Conservation (phyloP, 176 grass and related monocot species). For the Aegilops umbellulata region DNA sequence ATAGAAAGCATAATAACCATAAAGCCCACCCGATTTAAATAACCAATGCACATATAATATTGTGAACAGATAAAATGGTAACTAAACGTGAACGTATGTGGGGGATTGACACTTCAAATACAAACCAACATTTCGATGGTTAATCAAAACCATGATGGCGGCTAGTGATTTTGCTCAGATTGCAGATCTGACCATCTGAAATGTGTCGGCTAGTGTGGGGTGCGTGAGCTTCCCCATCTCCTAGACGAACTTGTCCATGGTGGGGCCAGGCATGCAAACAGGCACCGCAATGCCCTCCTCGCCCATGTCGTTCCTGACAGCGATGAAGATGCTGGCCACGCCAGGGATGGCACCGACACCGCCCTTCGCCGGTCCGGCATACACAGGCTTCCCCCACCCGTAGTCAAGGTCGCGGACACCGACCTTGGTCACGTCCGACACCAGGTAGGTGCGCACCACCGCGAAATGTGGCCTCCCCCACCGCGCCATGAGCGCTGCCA, state of each 20-base stretch:
- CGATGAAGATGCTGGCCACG: slow-evolving; percentile 61
- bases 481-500: slow-evolving; percentile 55
- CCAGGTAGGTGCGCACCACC: slow-evolving; percentile 52
- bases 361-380: slow-evolving; percentile 56
- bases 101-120: too few species aligned
- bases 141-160: too few species aligned
- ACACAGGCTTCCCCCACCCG: slow-evolving; percentile 61
- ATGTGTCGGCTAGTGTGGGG: not conserved
- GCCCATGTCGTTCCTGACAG: slow-evolving; percentile 48
- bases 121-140: too few species aligned
- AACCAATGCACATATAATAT: too few species aligned
- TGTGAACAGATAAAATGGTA: too few species aligned
- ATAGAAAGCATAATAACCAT: too few species aligned
- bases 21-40: too few species aligned
- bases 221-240: slow-evolving; percentile 46
- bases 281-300: slow-evolving; percentile 60
- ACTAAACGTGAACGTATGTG: too few species aligned
- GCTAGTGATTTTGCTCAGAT: slow-evolving; percentile 23
- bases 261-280: slow-evolving; percentile 53
- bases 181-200: slow-evolving; percentile 25
- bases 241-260: slow-evolving; percentile 51
- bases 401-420: slow-evolving; percentile 61
- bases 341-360: slow-evolving; percentile 57
- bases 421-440: slow-evolving; percentile 49
- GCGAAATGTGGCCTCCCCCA: slow-evolving; percentile 49